These are phyloP conservation scores for Colletotrichum cordylinicola DNA, from an alignment of 2,329 filamentous ascomycete genomes.

Conservation along the genomic window DNA sequence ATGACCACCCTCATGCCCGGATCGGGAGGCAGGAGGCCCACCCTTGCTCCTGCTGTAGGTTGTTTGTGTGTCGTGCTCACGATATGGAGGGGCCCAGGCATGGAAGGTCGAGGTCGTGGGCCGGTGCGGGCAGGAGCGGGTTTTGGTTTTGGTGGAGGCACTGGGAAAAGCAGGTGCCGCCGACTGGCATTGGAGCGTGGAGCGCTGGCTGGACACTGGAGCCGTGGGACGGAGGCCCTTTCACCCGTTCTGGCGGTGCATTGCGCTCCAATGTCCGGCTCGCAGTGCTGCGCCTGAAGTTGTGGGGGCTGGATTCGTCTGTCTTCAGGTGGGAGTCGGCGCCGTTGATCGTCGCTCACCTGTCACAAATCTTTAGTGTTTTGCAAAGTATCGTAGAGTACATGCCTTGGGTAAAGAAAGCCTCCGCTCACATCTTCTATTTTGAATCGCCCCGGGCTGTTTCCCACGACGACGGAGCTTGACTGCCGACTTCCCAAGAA, in stretches of 20 bases:
- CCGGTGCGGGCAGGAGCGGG: neutral
- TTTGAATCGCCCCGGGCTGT: neutral
- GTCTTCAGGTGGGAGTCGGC: constrained; percentile 15
- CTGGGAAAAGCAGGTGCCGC: neutral
- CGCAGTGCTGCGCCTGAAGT: constrained; percentile 13
- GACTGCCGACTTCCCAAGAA: neutral
- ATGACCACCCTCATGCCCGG: constrained; percentile 2
- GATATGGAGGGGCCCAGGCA: neutral
- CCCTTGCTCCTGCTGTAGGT: neutral
- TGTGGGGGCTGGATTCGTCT: constrained; percentile 12
- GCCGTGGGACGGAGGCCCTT: neutral
- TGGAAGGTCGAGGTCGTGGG: neutral
- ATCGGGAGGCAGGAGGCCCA: neutral
- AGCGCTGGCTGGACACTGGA: neutral
- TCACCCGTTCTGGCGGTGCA: neutral
- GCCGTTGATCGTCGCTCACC: constrained; percentile 15
- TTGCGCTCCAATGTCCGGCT: constrained; percentile 15
- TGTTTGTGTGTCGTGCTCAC: neutral
- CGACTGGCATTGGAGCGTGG: neutral
- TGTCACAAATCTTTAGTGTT: neutral
- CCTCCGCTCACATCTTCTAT: neutral
- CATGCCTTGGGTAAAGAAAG: neutral
- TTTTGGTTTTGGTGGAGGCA: neutral
- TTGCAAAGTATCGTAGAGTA: neutral
- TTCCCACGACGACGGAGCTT: neutral